phyloP scores from a whole-genome alignment of 805 yeast species.

The Wickerhamomyces alni region DNA sequence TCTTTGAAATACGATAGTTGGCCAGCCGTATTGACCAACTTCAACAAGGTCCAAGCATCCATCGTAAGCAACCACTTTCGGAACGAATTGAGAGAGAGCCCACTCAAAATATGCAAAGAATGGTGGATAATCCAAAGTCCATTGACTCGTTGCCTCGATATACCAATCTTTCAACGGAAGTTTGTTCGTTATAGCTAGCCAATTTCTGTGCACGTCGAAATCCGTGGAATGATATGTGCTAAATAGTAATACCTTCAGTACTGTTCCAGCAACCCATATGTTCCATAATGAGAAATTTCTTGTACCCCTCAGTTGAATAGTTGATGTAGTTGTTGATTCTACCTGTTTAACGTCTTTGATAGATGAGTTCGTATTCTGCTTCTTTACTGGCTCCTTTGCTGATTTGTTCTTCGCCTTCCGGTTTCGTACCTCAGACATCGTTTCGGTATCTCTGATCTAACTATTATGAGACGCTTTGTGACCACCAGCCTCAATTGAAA shows the following conservation, averaged over 20 bases:
- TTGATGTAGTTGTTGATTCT: no score
- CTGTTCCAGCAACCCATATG: conserved; percentile 58
- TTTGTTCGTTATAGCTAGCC: conserved; percentile 85
- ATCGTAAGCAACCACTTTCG: conserved; percentile 53
- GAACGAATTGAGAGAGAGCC: conserved; percentile 66
- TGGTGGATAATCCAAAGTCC: conserved; percentile 98
- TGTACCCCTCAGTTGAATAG: conserved; percentile 3
- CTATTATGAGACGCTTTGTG: no score
- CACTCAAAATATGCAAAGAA: conserved; percentile 95
- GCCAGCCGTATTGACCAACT: conserved; percentile 63
- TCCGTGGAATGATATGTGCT: conserved; percentile 91
- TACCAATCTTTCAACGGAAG: conserved; percentile 83
- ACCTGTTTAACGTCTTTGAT: no score
- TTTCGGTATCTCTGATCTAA: no score
- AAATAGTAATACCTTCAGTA: conserved; percentile 55
- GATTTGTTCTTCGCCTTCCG: conserved; percentile 7
- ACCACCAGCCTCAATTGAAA: no score
- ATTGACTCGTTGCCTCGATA: conserved; percentile 65
- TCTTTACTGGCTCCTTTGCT: conserved; percentile 1
- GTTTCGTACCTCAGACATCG: conserved; percentile 12
- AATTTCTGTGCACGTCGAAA: conserved; percentile 94
- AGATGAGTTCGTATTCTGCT: conserved; percentile 2
- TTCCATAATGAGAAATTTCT: conserved; percentile 51
- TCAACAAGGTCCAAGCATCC: conserved; percentile 71
- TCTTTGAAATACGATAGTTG: conserved; percentile 82